Conservation (phyloP, 805 yeast species). For the Groenewaldozyma salmanticensis region DNA sequence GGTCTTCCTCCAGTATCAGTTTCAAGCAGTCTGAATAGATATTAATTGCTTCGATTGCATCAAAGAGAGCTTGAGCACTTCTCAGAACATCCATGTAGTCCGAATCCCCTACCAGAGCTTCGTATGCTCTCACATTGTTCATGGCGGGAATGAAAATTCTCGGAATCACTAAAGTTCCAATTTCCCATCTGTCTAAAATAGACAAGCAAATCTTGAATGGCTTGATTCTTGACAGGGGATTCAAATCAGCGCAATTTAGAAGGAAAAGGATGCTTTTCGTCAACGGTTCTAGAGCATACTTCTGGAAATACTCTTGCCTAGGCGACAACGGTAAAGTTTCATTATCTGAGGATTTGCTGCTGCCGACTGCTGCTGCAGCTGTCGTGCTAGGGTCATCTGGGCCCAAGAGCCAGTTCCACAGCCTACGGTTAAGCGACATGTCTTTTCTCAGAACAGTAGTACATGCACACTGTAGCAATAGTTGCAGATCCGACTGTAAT, state of each 20-base stretch:
- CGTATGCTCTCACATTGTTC: slow-evolving; percentile 13
- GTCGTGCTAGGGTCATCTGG: slow-evolving; percentile 16
- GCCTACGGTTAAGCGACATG: slow-evolving; percentile 87
- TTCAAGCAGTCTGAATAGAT: slow-evolving; percentile 63
- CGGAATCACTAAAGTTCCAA: slow-evolving; percentile 69
- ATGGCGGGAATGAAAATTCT: slow-evolving; percentile 58
- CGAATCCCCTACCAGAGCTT: slow-evolving; percentile 13
- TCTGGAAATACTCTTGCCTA: slow-evolving; percentile 49
- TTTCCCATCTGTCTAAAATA: slow-evolving; percentile 90
- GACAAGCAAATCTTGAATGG: slow-evolving; percentile 60
- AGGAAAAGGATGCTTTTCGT: slow-evolving; percentile 45
- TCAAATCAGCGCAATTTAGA: slow-evolving; percentile 22
- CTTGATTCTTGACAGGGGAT: slow-evolving; percentile 31
- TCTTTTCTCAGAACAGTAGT: slow-evolving; percentile 68
- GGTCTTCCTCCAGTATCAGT: slow-evolving; percentile 29
- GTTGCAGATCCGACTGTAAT: slow-evolving; percentile 43
- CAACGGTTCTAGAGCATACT: slow-evolving; percentile 44
- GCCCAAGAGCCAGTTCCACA: slow-evolving; percentile 90
- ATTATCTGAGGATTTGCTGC: slow-evolving; percentile 5
- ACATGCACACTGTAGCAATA: slow-evolving; percentile 54
- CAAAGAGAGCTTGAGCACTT: slow-evolving; percentile 64
- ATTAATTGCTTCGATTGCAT: slow-evolving; percentile 68
- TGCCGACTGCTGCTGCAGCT: too few relatives aligned
- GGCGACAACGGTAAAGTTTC: slow-evolving; percentile 13
- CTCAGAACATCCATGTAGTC: slow-evolving; percentile 39